Conservation (phyloP, 1,284 basidiomycete genomes). For the Ceratobasidium sp. region DNA sequence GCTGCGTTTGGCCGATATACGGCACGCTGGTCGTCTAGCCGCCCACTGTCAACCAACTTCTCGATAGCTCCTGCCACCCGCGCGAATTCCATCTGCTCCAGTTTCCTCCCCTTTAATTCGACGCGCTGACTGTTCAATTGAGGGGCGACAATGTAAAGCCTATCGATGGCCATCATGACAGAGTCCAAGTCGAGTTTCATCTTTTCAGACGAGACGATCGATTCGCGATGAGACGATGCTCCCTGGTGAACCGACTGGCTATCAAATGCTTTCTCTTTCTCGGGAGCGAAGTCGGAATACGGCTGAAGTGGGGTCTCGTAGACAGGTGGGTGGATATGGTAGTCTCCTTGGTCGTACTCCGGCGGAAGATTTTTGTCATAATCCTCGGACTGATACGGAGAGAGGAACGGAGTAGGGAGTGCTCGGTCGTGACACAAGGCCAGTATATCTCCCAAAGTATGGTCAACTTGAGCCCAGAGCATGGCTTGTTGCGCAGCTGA, state of each 20-base stretch:
- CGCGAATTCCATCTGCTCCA: constrained; percentile 72
- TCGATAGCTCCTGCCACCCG: constrained; percentile 51
- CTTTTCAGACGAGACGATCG: constrained; percentile 62
- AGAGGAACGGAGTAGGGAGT: constrained; percentile 30
- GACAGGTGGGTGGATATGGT: constrained; percentile 65
- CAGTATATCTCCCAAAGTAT: constrained; percentile 74
- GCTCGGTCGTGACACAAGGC: constrained; percentile 70
- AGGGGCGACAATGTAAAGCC: constrained; percentile 82
- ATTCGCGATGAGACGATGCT: constrained; percentile 20
- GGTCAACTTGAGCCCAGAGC: constrained; percentile 77
- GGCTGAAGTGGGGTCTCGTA: constrained; percentile 57
- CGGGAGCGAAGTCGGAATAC: constrained; percentile 10
- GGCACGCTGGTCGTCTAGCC: constrained; percentile 53
- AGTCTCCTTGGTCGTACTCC: constrained; percentile 68
- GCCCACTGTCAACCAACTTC: constrained; percentile 46
- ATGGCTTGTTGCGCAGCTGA: constrained; percentile 70
- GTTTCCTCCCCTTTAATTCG: constrained; percentile 75
- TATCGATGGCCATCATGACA: constrained; percentile 85
- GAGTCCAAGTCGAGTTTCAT: constrained; percentile 83
- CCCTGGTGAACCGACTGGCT: constrained; percentile 28
- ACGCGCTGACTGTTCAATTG: constrained; percentile 88
- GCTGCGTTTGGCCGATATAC: constrained; percentile 32
- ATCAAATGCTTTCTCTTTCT: constrained; percentile 20
- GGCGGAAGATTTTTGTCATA: constrained; percentile 61
- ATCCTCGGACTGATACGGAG: constrained; percentile 24